These are phyloP conservation scores for Phtheirospermum japonicum DNA, from an alignment of 257 asterid genomes.

Conservation along the genomic window DNA sequence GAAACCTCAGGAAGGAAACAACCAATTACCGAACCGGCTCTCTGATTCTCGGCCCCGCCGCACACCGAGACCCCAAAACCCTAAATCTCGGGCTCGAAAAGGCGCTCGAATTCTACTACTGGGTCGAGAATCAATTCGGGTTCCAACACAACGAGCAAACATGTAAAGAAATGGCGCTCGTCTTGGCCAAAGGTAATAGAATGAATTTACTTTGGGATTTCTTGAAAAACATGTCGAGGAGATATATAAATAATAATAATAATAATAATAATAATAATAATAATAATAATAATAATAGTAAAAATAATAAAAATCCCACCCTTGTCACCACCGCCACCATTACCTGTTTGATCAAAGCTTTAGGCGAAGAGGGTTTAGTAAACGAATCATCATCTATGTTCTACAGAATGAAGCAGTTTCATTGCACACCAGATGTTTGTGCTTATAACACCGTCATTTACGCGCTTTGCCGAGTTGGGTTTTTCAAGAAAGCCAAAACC, in stretches of 20 bases:
- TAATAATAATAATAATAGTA: background rate
- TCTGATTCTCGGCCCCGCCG: constrained; percentile 82
- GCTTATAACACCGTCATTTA: constrained; percentile 68
- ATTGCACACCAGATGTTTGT: constrained; percentile 73
- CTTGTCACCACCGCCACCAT: constrained; percentile 62
- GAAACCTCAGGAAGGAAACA: constrained; percentile 53
- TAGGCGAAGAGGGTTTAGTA: constrained; percentile 85
- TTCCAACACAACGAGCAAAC: constrained; percentile 72
- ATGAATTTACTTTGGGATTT: constrained; percentile 71
- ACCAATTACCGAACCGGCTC: constrained; percentile 43
- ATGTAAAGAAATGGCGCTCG: constrained; percentile 84
- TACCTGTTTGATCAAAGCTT: constrained; percentile 77
- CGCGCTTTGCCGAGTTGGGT: constrained; percentile 82
- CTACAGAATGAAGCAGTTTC: constrained; percentile 86
- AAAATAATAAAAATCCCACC: constrained; percentile 8
- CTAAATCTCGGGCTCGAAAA: constrained; percentile 65
- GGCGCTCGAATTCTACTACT: constrained; percentile 74
- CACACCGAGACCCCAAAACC: constrained; percentile 60
- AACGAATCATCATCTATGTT: constrained; percentile 77
- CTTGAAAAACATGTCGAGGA: constrained; percentile 70
- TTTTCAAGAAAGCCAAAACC: constrained; percentile 74
- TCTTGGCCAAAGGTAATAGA: constrained; percentile 67
- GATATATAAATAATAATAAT: constrained; percentile 3
- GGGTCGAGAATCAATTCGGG: constrained; percentile 61
- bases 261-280: background rate